Percentiles rank a stretch among this genome's conserved stretches.
Conservation (phyloP, 352 stramenopile genomes). For the Phytophthora capsici region DNA sequence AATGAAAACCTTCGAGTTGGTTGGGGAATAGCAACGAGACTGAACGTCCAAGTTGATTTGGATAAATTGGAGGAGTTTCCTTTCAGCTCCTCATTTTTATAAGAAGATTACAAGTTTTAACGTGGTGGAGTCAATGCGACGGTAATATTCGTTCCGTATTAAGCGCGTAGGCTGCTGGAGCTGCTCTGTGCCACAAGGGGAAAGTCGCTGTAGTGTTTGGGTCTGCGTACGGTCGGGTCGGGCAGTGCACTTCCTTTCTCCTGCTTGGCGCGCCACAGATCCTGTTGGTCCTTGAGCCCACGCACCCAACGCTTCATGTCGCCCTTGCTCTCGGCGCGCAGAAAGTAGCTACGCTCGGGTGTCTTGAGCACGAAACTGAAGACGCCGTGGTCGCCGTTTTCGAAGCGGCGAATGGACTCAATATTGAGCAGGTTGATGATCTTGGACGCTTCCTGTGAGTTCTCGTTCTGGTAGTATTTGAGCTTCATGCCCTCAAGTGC, state of each 20-base stretch:
- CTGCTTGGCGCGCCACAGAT: constrained; percentile 74
- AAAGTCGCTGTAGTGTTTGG: constrained; percentile 83
- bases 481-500: constrained; percentile 74
- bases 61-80: constrained; percentile 20
- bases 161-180: constrained; percentile 45
- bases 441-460: constrained; percentile 64
- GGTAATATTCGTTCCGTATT: constrained; percentile 10
- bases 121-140: constrained; percentile 16
- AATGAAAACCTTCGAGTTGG: not conserved
- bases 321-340: constrained; percentile 81
- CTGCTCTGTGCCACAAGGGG: constrained; percentile 52
- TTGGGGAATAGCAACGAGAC: not conserved
- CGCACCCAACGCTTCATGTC: constrained; percentile 91
- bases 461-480: constrained; percentile 84
- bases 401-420: constrained; percentile 82
- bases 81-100: constrained; percentile 30
- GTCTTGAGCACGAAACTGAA: constrained; percentile 86
- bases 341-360: constrained; percentile 76
- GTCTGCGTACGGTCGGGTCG: constrained; percentile 47
- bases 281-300: constrained; percentile 81
- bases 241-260: constrained; percentile 34
- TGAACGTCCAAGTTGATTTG: constrained; percentile 7
- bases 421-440: constrained; percentile 76
- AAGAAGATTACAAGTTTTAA: constrained; percentile 34
- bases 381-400: constrained; percentile 83